These are phyloP conservation scores for Rachicladosporium sp. DNA, from an alignment of 2,329 filamentous ascomycete species.

Conservation along the genomic window DNA sequence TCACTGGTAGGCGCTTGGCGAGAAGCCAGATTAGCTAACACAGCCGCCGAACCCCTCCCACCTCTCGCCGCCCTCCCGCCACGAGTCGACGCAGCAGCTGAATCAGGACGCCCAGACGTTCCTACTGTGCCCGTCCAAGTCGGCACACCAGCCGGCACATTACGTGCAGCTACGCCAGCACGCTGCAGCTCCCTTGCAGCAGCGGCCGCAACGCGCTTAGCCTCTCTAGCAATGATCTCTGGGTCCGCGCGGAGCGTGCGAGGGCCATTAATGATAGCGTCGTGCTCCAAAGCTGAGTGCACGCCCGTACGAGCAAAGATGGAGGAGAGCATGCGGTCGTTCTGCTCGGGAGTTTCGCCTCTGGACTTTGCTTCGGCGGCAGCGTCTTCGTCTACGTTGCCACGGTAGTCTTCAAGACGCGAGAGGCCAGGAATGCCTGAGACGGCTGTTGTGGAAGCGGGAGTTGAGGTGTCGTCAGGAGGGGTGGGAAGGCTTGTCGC, in stretches of 20 bases:
- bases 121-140: conserved; percentile 90
- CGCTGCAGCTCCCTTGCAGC: conserved; percentile 65
- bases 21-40: conserved; percentile 31
- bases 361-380: neutral
- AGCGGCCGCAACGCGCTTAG: conserved; percentile 62
- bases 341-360: conserved; percentile 27
- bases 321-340: conserved; percentile 72
- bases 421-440: conserved; percentile 30
- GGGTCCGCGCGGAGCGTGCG: conserved; percentile 57
- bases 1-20: conserved; percentile 23
- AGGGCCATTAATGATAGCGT: conserved; percentile 72
- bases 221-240: conserved; percentile 68
- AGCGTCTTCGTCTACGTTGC: conserved; percentile 15
- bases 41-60: conserved; percentile 26
- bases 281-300: conserved; percentile 86
- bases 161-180: conserved; percentile 59
- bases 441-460: conserved; percentile 9
- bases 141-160: conserved; percentile 67
- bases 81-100: conserved; percentile 36
- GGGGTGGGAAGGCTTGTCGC: conserved; percentile 19
- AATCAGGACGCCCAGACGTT: conserved; percentile 57
- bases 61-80: conserved; percentile 22
- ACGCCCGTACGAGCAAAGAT: conserved; percentile 80
- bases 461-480: conserved; percentile 8
- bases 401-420: conserved; percentile 31